These are phyloP conservation scores for Penicillium taxi DNA, from an alignment of 495 filamentous ascomycete genomes.

Conservation along the genomic window DNA sequence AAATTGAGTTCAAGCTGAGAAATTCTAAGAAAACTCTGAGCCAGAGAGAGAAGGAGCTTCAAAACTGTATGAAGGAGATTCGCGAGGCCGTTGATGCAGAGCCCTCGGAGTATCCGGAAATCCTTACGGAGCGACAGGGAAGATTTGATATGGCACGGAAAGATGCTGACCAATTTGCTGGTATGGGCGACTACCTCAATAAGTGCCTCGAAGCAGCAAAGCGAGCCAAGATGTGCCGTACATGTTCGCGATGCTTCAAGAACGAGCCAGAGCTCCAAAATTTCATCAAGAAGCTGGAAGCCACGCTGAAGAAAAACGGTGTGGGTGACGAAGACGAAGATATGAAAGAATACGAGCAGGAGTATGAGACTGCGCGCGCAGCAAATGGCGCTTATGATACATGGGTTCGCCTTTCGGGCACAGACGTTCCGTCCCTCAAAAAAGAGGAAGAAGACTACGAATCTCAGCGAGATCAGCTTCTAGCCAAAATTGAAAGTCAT, in stretches of 20 bases:
- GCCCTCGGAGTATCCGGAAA: slow-evolving; percentile 44
- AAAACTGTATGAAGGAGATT: slow-evolving; percentile 46
- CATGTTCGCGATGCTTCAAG: slow-evolving; percentile 60
- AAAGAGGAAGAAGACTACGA: slow-evolving; percentile 51
- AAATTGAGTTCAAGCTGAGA: slow-evolving; percentile 70
- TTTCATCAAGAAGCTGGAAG: slow-evolving; percentile 54
- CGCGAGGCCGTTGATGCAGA: slow-evolving; percentile 46
- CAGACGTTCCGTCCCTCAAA: slow-evolving; percentile 62
- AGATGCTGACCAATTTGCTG: slow-evolving; percentile 54
- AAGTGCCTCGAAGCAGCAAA: slow-evolving; percentile 52
- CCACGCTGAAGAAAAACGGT: slow-evolving; percentile 47
- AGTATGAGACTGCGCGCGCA: slow-evolving; percentile 48
- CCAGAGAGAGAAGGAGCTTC: slow-evolving; percentile 56
- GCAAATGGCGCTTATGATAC: slow-evolving; percentile 63
- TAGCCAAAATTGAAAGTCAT: slow-evolving; percentile 62
- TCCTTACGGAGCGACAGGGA: slow-evolving; percentile 49
- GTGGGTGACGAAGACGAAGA: slow-evolving; percentile 47
- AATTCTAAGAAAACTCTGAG: slow-evolving; percentile 51
- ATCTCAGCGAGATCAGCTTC: slow-evolving; percentile 48
- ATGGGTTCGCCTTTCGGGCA: slow-evolving; percentile 56
- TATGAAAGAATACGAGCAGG: slow-evolving; percentile 42
- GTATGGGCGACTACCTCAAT: slow-evolving; percentile 55
- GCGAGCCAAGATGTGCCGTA: slow-evolving; percentile 56
- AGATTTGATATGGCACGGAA: slow-evolving; percentile 53
- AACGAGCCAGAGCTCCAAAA: slow-evolving; percentile 49